phyloP scores from a whole-genome alignment of 768 basidiomycete species.

The Psilocybe cyanescens region DNA sequence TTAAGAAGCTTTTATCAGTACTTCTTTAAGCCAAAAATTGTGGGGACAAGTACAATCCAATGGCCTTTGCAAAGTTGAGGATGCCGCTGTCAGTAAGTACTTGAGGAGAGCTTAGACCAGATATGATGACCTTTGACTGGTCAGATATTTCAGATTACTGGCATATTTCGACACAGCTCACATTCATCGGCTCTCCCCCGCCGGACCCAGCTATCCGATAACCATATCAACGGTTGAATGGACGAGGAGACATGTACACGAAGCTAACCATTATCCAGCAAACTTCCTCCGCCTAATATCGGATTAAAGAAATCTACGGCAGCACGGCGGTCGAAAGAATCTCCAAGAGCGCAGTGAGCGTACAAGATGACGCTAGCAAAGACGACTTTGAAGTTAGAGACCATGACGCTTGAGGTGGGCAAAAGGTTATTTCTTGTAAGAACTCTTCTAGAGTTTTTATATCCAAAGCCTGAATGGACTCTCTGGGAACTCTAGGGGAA shows the following conservation, averaged over 20 bases:
- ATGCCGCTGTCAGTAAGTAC: conserved; percentile 62
- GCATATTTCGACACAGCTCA: conserved; percentile 32
- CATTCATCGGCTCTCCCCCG: conserved; percentile 57
- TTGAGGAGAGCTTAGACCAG: conserved; percentile 57
- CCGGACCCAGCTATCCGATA: conserved; percentile 32
- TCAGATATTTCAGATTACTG: conserved; percentile 29
- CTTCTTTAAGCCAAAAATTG: neutral
- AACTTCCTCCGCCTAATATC: conserved; percentile 53
- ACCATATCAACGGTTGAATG: neutral
- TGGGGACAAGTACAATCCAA: conserved; percentile 58
- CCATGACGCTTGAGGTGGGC: conserved; percentile 5
- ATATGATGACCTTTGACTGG: conserved; percentile 57
- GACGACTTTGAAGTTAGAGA: conserved; percentile 8
- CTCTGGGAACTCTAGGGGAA: neutral
- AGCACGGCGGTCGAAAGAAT: conserved; percentile 20
- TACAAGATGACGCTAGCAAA: conserved; percentile 3
- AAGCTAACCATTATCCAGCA: conserved; percentile 59
- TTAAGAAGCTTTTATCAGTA: conserved; percentile 25
- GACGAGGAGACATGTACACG: neutral
- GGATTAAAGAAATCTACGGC: conserved; percentile 48
- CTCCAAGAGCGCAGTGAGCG: conserved; percentile 7
- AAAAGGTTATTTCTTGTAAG: neutral
- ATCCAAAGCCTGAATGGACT: neutral
- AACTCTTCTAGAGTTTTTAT: neutral
- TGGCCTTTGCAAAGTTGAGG: conserved; percentile 60